Evolutionary conservation across 805 yeast species (phyloP).

Genomic region (Saturnispora galanensis): DNA sequence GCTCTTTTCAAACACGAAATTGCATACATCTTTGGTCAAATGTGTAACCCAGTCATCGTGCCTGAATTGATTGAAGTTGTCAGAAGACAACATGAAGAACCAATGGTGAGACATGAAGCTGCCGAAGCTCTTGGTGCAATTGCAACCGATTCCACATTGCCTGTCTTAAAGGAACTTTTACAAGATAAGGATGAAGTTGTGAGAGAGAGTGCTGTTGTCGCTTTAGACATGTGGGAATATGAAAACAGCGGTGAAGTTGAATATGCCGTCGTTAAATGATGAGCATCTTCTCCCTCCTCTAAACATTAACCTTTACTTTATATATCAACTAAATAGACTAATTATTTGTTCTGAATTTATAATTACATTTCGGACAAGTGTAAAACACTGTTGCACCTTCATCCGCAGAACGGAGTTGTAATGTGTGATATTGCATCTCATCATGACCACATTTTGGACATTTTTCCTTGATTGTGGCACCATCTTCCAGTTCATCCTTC

Average conservation of each 20-base stretch:
- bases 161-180: constrained; percentile 70
- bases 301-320: no score
- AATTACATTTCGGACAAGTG: constrained; percentile 89
- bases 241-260: constrained; percentile 79
- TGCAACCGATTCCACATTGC: constrained; percentile 91
- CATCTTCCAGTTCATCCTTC: constrained; percentile 76
- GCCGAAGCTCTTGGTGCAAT: constrained; percentile 97
- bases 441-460: constrained; percentile 99
- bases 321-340: constrained; percentile 21
- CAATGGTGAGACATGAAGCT: constrained; percentile 99
- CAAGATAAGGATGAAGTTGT: constrained; percentile 83
- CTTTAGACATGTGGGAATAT: constrained; percentile 95
- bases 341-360: constrained; percentile 90
- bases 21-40: constrained; percentile 96
- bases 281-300: background rate
- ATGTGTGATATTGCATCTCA: constrained; percentile 95
- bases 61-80: constrained; percentile 80
- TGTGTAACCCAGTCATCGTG: constrained; percentile 86
- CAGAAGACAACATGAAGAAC: constrained; percentile 71
- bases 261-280: constrained; percentile 39
- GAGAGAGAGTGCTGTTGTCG: constrained; percentile 93
- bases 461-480: constrained; percentile 93
- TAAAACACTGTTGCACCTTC: constrained; percentile 99
- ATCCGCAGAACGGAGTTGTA: constrained; percentile 95
- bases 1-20: constrained; percentile 96